A percentile compares a stretch with the other conserved stretches of the same genome.
These are phyloP conservation scores for Firmiana major DNA, from an alignment of 345 rosid species.

Conservation along the genomic window DNA sequence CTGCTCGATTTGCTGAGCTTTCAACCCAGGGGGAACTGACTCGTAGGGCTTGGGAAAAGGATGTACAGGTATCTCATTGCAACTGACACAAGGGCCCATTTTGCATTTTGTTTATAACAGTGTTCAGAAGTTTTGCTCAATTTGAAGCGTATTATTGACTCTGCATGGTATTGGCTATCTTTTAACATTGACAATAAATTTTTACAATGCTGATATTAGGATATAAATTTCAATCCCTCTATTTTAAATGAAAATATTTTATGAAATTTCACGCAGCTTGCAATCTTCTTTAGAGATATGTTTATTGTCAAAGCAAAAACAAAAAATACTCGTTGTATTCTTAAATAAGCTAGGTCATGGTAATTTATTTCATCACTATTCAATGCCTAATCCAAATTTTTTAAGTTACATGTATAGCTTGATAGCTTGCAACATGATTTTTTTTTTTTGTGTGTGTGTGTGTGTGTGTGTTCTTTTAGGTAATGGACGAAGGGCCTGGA, in stretches of 20 bases:
- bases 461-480: slow-evolving; percentile 42
- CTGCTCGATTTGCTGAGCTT: slow-evolving; percentile 98
- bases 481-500: slow-evolving; percentile 99
- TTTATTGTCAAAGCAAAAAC: background rate
- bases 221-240: background rate
- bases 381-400: background rate
- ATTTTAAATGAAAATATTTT: background rate
- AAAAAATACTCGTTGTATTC: background rate
- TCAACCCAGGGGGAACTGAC: slow-evolving; percentile 97
- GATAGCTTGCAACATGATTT: background rate
- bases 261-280: slow-evolving; percentile 8
- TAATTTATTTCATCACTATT: background rate
- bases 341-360: background rate
- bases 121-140: background rate
- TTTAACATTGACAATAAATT: background rate
- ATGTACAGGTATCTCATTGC: slow-evolving; percentile 67
- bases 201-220: background rate
- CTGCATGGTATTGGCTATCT: background rate
- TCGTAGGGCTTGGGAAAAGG: slow-evolving; percentile 96
- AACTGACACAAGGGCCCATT: background rate
- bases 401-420: background rate
- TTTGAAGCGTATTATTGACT: background rate
- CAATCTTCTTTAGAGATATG: background rate
- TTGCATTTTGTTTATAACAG: slow-evolving; percentile 1
- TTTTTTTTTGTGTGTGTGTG: no score